phyloP scores from a whole-genome alignment of 768 basidiomycete genomes.

The Boletus pseudo-olivaceus region DNA sequence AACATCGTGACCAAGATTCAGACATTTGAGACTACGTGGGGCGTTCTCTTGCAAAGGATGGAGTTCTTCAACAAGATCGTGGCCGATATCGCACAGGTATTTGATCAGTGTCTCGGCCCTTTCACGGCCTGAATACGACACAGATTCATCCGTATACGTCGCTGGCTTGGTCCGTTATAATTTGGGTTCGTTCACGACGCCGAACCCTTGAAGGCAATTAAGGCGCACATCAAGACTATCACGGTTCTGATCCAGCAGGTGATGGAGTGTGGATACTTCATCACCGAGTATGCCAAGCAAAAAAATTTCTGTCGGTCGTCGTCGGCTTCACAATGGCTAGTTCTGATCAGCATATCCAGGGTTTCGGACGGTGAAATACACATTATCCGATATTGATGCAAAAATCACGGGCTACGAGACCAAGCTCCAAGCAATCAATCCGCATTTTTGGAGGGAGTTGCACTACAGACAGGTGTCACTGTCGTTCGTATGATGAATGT shows the following conservation, averaged over 20 bases:
- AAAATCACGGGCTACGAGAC: slow-evolving; percentile 19
- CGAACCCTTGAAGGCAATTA: slow-evolving; percentile 2
- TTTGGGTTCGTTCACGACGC: slow-evolving; percentile 16
- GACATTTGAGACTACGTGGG: slow-evolving; percentile 20
- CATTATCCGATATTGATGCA: slow-evolving; percentile 15
- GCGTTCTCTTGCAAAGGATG: slow-evolving; percentile 9
- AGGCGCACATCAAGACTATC: slow-evolving; percentile 6
- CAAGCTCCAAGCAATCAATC: slow-evolving; percentile 14
- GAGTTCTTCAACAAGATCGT: slow-evolving; percentile 11
- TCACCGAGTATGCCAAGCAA: slow-evolving; percentile 18
- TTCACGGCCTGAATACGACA: neutral
- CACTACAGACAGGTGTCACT: slow-evolving; percentile 10
- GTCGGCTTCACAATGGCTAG: neutral
- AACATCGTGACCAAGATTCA: slow-evolving; percentile 1
- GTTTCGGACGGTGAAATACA: slow-evolving; percentile 16
- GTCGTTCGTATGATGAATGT: slow-evolving; percentile 22
- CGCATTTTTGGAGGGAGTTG: slow-evolving; percentile 15
- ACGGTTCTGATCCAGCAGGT: slow-evolving; percentile 18
- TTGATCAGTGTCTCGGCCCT: neutral
- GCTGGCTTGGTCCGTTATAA: slow-evolving; percentile 20
- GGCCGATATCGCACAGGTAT: slow-evolving; percentile 13
- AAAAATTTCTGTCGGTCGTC: slow-evolving; percentile 14
- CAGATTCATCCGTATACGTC: slow-evolving; percentile 19
- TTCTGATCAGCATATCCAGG: neutral
- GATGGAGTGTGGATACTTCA: slow-evolving; percentile 25